phyloP scores from a whole-genome alignment of 78 protist species.

The Dictyostelium brefeldianum region DNA sequence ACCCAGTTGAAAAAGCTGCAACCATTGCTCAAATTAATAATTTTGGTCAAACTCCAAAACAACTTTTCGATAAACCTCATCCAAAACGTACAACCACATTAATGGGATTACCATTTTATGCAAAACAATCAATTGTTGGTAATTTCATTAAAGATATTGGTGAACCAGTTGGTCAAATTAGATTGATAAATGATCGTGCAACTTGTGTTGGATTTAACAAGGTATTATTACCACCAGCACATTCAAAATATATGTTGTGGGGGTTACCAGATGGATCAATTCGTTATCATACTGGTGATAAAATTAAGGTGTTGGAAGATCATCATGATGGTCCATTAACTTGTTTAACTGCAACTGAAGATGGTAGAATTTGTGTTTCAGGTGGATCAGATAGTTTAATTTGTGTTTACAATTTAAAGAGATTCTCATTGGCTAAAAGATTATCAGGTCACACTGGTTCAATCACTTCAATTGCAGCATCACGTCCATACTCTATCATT shows the following conservation, averaged over 20 bases:
- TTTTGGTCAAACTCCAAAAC: constrained; percentile 99
- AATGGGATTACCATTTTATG: constrained; percentile 61
- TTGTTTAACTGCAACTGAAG: constrained; percentile 62
- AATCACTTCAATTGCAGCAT: constrained; percentile 79
- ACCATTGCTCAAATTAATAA: constrained; percentile 90
- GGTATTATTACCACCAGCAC: constrained; percentile 40
- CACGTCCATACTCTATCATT: constrained; percentile 63
- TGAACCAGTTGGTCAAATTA: constrained; percentile 83
- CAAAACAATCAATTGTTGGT: constrained; percentile 47
- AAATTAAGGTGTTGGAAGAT: constrained; percentile 65
- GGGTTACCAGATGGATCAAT: constrained; percentile 70
- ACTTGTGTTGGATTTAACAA: constrained; percentile 49
- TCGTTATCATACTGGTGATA: constrained; percentile 61
- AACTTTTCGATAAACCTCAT: constrained; percentile 92
- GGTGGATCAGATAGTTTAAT: constrained; percentile 82
- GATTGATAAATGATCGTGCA: constrained; percentile 50
- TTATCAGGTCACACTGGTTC: constrained; percentile 78
- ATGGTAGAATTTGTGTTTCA: constrained; percentile 70
- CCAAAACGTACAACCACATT: constrained; percentile 61
- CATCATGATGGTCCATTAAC: constrained; percentile 80
- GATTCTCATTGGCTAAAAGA: constrained; percentile 47
- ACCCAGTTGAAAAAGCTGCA: constrained; percentile 86
- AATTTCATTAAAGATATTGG: constrained; percentile 79
- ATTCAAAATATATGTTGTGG: constrained; percentile 55
- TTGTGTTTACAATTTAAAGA: constrained; percentile 67